These are phyloP conservation scores for Xylaria sp. DNA, from an alignment of 2,329 filamentous ascomycete species.

Conservation along the genomic window DNA sequence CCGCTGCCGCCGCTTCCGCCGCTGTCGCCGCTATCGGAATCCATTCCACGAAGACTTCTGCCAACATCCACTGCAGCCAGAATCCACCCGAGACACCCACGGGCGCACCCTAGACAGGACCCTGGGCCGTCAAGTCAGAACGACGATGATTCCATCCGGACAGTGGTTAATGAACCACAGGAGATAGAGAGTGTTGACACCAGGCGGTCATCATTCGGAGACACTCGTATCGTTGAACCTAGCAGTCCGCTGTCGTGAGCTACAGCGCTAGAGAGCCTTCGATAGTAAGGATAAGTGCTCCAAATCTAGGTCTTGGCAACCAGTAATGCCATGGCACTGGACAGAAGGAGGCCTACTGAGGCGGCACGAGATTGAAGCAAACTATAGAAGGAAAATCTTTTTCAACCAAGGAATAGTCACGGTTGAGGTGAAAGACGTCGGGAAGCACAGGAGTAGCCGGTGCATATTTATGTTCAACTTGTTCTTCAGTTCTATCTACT, in stretches of 20 bases:
- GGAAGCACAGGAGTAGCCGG: no score
- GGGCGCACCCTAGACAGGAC: no score
- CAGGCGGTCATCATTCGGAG: not conserved
- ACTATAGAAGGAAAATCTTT: not conserved
- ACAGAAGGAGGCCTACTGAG: not conserved
- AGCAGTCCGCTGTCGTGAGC: not conserved
- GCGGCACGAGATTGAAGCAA: not conserved
- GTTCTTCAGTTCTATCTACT: slow-evolving; percentile 13
- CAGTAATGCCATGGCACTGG: not conserved
- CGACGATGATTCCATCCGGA: not conserved
- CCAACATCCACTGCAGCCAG: not conserved
- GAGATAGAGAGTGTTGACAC: not conserved
- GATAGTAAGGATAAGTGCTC: not conserved
- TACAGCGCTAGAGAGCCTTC: not conserved
- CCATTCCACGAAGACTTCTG: not conserved
- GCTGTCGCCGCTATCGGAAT: no score
- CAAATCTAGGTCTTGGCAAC: not conserved
- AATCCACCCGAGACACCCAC: not conserved
- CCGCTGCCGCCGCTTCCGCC: no score
- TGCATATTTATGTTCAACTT: not conserved
- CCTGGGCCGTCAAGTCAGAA: not conserved
- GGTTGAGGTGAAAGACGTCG: not conserved
- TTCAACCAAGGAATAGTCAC: not conserved
- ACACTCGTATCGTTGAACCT: not conserved
- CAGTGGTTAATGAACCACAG: not conserved